Evolutionary conservation across 768 basidiomycete species (phyloP), one percentile per base, ranked within the genome.

Genomic region (Russula emetica): DNA sequence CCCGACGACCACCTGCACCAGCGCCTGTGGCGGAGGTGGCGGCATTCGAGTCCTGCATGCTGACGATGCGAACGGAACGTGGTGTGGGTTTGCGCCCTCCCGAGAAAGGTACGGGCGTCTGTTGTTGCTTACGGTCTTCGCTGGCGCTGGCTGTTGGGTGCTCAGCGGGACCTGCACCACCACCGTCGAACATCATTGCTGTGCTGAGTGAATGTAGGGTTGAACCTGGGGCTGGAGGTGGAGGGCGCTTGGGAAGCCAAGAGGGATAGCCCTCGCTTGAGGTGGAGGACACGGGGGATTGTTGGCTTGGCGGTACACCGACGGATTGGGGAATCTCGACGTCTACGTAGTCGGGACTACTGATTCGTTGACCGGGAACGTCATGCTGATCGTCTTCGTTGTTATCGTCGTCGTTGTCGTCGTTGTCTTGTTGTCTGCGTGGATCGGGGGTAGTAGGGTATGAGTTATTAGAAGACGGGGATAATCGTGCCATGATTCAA

Each of bases 51-150:
- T 86, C 80, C 68, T 85, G 83, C 54, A 90, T 74, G 66, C 83
- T 87, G 69, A 92, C 87, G 61, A 93, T 90, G 65, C 91, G 84
- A 20, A 93, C 87, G 1, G 88, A 90, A 32, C 91, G 85, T 26
- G 89, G 87, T 0, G 89, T 90, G 1, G 91, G 82, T 68, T 84
- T 88, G 44, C 91, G 81, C n/a, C 90, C 91, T 38, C 85, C 81
- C 6, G 78, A 60, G 57, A 76, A 76, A 18, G 76, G 76, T 20
- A 71, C 63, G 42, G 62, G 60, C 61, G 69, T 69, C 28, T 59
- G 62, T n/a, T n/a, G 9, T n/a, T n/a, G n/a, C n/a, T n/a, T n/a
- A n/a, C n/a, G n/a, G n/a, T n/a, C n/a, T n/a, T n/a, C n/a, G n/a
- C n/a, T n/a, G n/a, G n/a, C n/a, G n/a, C n/a, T n/a, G n/a, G n/a